Conservation (phyloP, 148 eudicot genomes). For the Suaeda aralocaspica region DNA sequence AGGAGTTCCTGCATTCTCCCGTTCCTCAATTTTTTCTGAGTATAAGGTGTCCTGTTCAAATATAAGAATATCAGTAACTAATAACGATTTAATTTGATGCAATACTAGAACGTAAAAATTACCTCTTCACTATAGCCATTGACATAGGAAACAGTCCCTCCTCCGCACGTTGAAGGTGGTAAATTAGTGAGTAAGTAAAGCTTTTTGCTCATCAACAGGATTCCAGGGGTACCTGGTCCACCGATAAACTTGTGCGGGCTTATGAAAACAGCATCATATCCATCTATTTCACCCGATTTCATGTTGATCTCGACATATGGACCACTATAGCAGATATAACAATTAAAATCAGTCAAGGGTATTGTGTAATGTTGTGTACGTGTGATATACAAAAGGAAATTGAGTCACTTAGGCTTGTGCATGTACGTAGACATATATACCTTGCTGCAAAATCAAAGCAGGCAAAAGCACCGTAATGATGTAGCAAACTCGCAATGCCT, state of each 20-base stretch:
- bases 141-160: conserved; percentile 44
- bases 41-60: conserved; percentile 35
- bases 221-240: conserved; percentile 47
- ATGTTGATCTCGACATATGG: conserved; percentile 42
- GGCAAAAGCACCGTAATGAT: conserved; percentile 45
- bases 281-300: conserved; percentile 46
- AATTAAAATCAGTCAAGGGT: too few relatives aligned
- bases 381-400: too few relatives aligned
- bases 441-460: conserved; percentile 56
- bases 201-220: conserved; percentile 39
- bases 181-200: conserved; percentile 35
- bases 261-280: conserved; percentile 44
- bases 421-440: too few relatives aligned
- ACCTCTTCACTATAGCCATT: conserved; percentile 41
- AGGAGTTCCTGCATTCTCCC: conserved; percentile 51
- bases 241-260: conserved; percentile 51
- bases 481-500: conserved; percentile 35
- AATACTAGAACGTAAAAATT: too few relatives aligned
- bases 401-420: too few relatives aligned
- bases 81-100: too few relatives aligned
- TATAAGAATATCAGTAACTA: neutral
- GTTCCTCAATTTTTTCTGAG: conserved; percentile 33
- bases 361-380: too few relatives aligned
- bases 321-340: conserved; percentile 19
- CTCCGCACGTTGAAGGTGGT: conserved; percentile 44